Conservation (phyloP, 1,139 yeast genomes). For the Hanseniaspora uvarum region DNA sequence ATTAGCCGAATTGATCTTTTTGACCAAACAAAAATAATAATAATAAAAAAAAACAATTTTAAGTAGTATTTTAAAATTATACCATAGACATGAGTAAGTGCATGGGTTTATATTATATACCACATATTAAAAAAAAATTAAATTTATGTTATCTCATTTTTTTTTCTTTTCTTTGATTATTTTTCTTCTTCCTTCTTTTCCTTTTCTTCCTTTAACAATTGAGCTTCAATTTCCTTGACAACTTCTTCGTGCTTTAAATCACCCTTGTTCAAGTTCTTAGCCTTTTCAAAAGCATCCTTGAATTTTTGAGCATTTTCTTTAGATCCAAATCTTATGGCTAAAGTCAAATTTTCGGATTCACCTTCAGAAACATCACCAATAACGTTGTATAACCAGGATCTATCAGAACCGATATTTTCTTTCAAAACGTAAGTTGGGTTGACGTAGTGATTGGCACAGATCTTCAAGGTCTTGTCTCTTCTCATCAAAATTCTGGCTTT, state of each 20-base stretch:
- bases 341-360: slow-evolving; percentile 87
- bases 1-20: not conserved
- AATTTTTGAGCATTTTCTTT: slow-evolving; percentile 94
- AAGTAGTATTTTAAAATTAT: not conserved
- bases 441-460: slow-evolving; percentile 93
- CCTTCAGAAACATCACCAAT: slow-evolving; percentile 95
- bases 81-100: not conserved
- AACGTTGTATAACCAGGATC: slow-evolving; percentile 96
- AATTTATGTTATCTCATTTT: not conserved
- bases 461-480: slow-evolving; percentile 95
- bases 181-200: slow-evolving; percentile 16
- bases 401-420: slow-evolving; percentile 92
- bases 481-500: slow-evolving; percentile 92
- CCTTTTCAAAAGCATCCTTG: slow-evolving; percentile 81
- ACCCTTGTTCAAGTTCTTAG: slow-evolving; percentile 52
- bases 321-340: slow-evolving; percentile 94
- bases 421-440: slow-evolving; percentile 74
- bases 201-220: slow-evolving; percentile 14
- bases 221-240: slow-evolving; percentile 12
- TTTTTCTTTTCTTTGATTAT: not conserved
- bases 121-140: not conserved
- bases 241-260: slow-evolving; percentile 7
- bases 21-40: not conserved
- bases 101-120: not conserved
- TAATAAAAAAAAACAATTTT: not conserved